A percentile compares a stretch with the other conserved stretches of the same genome.
phyloP scores from a whole-genome alignment of 2,329 filamentous ascomycete genomes.

The Cercospora berteroae region DNA sequence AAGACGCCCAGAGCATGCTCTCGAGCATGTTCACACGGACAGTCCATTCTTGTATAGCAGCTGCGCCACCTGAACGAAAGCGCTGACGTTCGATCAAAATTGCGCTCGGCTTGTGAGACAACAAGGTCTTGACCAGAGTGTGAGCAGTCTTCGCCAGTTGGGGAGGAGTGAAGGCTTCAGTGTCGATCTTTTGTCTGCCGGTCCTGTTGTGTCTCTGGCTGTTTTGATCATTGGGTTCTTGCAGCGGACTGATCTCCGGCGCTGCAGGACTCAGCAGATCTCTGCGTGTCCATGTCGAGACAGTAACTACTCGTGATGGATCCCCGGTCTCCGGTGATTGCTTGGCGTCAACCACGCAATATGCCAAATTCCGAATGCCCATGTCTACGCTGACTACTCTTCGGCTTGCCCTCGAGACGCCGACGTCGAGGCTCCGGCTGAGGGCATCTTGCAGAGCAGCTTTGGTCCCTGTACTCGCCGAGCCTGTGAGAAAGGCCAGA shows the following conservation, averaged over 20 bases:
- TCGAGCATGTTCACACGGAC: conserved; percentile 78
- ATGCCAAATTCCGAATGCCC: conserved; percentile 79
- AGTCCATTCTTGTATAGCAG: conserved; percentile 76
- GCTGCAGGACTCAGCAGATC: conserved; percentile 29
- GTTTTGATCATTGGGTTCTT: not conserved
- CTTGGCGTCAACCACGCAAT: conserved; percentile 53
- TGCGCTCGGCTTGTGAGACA: conserved; percentile 60
- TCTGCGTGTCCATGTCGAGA: conserved; percentile 41
- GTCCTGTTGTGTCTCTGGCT: not conserved
- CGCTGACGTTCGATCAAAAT: conserved; percentile 69
- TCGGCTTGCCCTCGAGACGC: not conserved
- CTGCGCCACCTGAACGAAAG: conserved; percentile 61
- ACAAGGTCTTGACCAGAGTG: conserved; percentile 51
- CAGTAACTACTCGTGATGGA: conserved; percentile 21
- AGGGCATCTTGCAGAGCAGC: conserved; percentile 45
- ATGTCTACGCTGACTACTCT: conserved; percentile 77
- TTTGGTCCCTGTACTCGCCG: conserved; percentile 61
- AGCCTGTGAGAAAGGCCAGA: conserved; percentile 61
- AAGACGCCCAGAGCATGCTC: conserved; percentile 71
- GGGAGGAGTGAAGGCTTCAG: conserved; percentile 44
- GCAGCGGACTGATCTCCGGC: not conserved
- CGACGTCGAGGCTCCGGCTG: not conserved
- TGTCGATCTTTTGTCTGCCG: conserved; percentile 8
- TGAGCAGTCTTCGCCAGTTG: conserved; percentile 58
- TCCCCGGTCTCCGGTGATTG: not conserved